Evolutionary conservation across 352 stramenopile genomes (phyloP), one percentile per base, ranked within the genome.

Genomic region (Globisporangium nagaii): DNA sequence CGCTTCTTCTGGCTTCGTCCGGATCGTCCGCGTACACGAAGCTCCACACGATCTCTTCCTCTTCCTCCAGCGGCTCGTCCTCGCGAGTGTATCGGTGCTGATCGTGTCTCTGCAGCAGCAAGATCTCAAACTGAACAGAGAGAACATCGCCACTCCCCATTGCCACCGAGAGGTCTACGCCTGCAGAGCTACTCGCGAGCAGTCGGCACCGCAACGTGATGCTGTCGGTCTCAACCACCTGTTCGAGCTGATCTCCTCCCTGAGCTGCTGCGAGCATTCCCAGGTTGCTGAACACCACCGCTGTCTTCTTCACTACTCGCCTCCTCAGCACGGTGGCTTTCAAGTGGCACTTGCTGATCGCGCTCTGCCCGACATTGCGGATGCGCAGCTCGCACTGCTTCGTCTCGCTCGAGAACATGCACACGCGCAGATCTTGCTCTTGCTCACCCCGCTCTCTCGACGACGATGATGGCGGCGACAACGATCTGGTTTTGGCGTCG

Each of bases 401-500:
- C 13, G 59, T 83, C 56, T 91, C 81, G 30, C 69, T 84, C 24
- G 65, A 57, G 60, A 86, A 88, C 76, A 91, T 87, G 19, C 70
- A 72, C 13, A 89, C 67, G 9, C 65, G 70, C 31, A 68, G 39
- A 17, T 70, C 65, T n/a, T 49, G n/a, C 41, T 35, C 28, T 24
- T 8, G n/a, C n/a, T n/a, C n/a, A n/a, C n/a, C n/a, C n/a, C 24
- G 51, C 27, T 42, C 42, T 28, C 24, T 36, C 11, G 20, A 31
- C 17, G 54, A n/a, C n/a, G n/a, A n/a, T n/a, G n/a, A n/a, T n/a
- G n/a, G n/a, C 0, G 53, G 24, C 1, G 35, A 50, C 40, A 54
- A 51, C 1, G 56, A 15, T 31, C n/a, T n/a, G n/a, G n/a, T n/a
- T n/a, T n/a, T n/a, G n/a, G n/a, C n/a, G n/a, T n/a, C n/a, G n/a